Percentiles rank a stretch among this genome's conserved stretches.
phyloP scores from a whole-genome alignment of 345 rosid species.

The Crucihimalaya himalaica region DNA sequence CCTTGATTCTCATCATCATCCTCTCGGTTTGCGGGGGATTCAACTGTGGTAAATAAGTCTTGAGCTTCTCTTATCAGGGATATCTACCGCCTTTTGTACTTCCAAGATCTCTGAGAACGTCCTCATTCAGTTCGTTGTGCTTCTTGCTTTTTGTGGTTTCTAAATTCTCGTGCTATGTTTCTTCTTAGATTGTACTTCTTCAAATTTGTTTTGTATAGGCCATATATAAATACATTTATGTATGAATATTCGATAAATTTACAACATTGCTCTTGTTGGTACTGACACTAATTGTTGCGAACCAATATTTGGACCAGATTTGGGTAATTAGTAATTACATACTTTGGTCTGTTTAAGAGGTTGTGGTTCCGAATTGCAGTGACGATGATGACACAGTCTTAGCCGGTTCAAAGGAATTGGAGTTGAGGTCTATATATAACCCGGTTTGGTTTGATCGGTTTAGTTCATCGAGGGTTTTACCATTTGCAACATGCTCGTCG shows the following conservation, averaged over 20 bases:
- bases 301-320: not conserved
- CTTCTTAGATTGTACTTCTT: conserved; percentile 24
- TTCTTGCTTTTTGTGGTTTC: conserved; percentile 24
- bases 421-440: not conserved
- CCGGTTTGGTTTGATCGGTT: not conserved
- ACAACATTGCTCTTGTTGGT: conserved; percentile 16
- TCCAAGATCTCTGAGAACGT: conserved; percentile 27
- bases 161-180: conserved; percentile 20
- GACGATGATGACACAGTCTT: not conserved
- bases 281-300: conserved; percentile 15
- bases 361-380: not conserved
- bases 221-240: conserved; percentile 25
- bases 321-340: not conserved
- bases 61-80: conserved; percentile 14
- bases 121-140: conserved; percentile 28
- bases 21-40: conserved; percentile 89
- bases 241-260: conserved; percentile 25
- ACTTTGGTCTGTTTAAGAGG: not conserved
- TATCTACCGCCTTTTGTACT: not conserved
- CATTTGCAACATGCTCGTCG: not conserved
- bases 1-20: conserved; percentile 70
- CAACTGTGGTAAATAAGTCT: conserved; percentile 50
- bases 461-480: not conserved
- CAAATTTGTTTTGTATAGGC: conserved; percentile 39
- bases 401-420: not conserved